Conservation (phyloP, 192 early-diverging fungal species). For the Podila epigama region DNA sequence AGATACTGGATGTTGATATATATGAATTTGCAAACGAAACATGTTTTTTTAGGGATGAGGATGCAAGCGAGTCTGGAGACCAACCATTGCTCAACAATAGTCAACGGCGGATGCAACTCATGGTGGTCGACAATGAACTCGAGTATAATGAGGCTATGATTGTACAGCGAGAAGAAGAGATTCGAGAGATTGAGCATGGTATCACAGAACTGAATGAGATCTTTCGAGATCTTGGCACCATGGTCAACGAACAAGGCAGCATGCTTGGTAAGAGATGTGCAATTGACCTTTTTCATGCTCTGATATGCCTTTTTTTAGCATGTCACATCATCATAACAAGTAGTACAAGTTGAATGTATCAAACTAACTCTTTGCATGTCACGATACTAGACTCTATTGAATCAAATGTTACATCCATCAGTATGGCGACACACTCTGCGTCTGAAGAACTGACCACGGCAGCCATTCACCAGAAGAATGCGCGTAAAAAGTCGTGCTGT, state of each 20-base stretch:
- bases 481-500: constrained; percentile 86
- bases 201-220: constrained; percentile 97
- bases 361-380: not conserved
- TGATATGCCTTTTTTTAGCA: not conserved
- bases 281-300: not conserved
- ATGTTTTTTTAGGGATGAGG: constrained; percentile 50
- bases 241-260: constrained; percentile 97
- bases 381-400: constrained; percentile 90
- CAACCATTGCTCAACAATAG: constrained; percentile 65
- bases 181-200: constrained; percentile 90
- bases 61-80: constrained; percentile 56
- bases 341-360: no score
- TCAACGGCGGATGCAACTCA: constrained; percentile 67
- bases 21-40: not conserved
- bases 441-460: constrained; percentile 84
- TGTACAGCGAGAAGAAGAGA: constrained; percentile 91
- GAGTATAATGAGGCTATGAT: constrained; percentile 96
- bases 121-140: constrained; percentile 87
- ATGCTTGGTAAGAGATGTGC: constrained; percentile 72
- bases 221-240: constrained; percentile 93
- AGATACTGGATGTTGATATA: not conserved
- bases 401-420: constrained; percentile 87
- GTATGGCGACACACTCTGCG: constrained; percentile 80
- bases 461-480: constrained; percentile 75
- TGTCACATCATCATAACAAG: no score